A percentile compares a stretch with the other conserved stretches of the same genome.
Conservation (phyloP, 345 rosid genomes). For the Noccaea bulbosa region DNA sequence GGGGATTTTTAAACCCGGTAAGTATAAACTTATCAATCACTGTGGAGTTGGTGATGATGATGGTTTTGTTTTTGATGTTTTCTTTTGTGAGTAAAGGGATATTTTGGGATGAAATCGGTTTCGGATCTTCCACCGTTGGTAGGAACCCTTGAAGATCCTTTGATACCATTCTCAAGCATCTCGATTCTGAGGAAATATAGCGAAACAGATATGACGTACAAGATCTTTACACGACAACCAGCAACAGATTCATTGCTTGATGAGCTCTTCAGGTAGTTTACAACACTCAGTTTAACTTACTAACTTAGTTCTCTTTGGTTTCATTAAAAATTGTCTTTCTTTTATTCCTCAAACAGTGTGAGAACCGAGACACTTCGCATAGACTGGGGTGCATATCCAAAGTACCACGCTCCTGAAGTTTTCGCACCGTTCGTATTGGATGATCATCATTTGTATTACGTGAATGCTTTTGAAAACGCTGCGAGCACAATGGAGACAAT, state of each 20-base stretch:
- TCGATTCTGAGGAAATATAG: slow-evolving; percentile 65
- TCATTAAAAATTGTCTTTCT: background rate
- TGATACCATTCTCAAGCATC: slow-evolving; percentile 81
- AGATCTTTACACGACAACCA: slow-evolving; percentile 71
- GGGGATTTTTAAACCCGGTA: slow-evolving; percentile 87
- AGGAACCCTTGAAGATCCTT: slow-evolving; percentile 80
- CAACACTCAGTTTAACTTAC: slow-evolving; percentile 15
- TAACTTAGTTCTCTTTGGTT: slow-evolving; percentile 1
- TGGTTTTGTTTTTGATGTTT: slow-evolving; percentile 27
- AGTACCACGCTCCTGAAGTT: slow-evolving; percentile 78
- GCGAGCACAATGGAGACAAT: slow-evolving; percentile 96
- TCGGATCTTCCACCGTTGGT: slow-evolving; percentile 76
- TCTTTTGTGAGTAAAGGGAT: slow-evolving; percentile 53
- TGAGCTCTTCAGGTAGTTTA: slow-evolving; percentile 72
- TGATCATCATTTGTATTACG: slow-evolving; percentile 74
- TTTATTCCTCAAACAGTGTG: slow-evolving; percentile 43
- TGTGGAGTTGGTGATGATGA: slow-evolving; percentile 9
- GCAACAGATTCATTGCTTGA: slow-evolving; percentile 73
- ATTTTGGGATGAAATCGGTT: slow-evolving; percentile 65
- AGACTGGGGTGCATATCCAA: slow-evolving; percentile 98
- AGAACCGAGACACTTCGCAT: slow-evolving; percentile 72
- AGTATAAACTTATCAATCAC: slow-evolving; percentile 32
- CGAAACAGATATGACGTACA: slow-evolving; percentile 65
- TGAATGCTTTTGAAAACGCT: slow-evolving; percentile 90
- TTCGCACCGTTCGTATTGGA: slow-evolving; percentile 89